phyloP scores from a whole-genome alignment of 2,329 filamentous ascomycete species.

The Phialophora expanda region DNA sequence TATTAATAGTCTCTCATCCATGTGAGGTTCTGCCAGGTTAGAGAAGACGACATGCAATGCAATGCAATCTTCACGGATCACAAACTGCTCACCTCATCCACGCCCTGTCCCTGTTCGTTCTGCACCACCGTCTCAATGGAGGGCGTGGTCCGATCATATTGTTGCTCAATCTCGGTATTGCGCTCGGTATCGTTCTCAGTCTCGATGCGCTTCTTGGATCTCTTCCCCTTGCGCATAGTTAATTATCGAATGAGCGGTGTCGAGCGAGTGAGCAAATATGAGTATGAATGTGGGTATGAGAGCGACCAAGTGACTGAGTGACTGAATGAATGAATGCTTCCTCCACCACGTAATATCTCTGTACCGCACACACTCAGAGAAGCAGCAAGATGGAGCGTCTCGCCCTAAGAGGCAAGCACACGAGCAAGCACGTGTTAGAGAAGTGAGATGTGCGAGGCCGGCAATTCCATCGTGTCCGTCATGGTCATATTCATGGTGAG shows the following conservation, averaged over 20 bases:
- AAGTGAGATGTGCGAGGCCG: constrained; percentile 22
- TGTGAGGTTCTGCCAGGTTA: neutral
- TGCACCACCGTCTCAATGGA: neutral
- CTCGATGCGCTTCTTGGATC: neutral
- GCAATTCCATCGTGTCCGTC: constrained; percentile 16
- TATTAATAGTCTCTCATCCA: neutral
- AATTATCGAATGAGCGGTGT: neutral
- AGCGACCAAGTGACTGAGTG: no score
- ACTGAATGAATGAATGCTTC: no score
- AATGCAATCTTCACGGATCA: neutral
- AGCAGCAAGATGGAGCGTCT: neutral
- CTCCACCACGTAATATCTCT: neutral
- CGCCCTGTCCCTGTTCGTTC: neutral
- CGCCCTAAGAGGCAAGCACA: neutral
- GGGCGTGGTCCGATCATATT: neutral
- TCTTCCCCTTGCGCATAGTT: neutral
- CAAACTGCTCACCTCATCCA: neutral
- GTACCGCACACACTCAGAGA: neutral
- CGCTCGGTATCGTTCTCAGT: neutral
- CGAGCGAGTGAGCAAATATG: neutral
- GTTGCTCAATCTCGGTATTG: neutral
- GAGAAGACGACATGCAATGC: neutral
- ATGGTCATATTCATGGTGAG: constrained; percentile 6
- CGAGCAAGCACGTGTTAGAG: constrained; percentile 17
- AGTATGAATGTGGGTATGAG: neutral